Evolutionary conservation across 2,329 filamentous ascomycete species (phyloP), one percentile per base, ranked within the genome.

Genomic region (Pseudocercospora fijiensis): DNA sequence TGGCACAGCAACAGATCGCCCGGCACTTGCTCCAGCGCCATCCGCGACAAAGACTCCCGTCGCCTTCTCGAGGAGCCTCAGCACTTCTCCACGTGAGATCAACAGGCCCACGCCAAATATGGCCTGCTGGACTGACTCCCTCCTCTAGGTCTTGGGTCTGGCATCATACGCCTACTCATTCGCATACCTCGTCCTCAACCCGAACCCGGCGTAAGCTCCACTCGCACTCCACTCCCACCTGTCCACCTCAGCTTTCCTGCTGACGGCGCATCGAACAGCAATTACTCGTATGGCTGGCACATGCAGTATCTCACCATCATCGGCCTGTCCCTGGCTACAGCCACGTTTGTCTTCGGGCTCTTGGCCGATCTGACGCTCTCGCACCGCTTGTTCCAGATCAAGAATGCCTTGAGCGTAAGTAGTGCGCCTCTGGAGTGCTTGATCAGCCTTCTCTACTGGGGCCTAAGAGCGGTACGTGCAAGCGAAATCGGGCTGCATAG

Each of bases 231-330:
- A 53, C n/a, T n/a, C 24, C 10, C 2, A 28, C 56, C 27, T n/a
- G 27, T 51, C 47, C 11, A 9, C 22, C 3, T 11, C 45, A 43
- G 22, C 24, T 18, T 28, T n/a, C 30, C 51, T 41, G 65, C 69
- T 70, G 65, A 69, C 45, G 2, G 37, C 33, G 13, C 16, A 11
- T 28, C 30, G n/a, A 10, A 9, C 80, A 82, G 87, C 51, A 83
- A 83, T 57, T 78, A 81, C 0, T 82, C 86, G 1, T 90, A 88
- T 70, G 89, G 89, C 62, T 88, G 88, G 78, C 84, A 90, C 72
- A 84, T 87, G 66, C 87, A 90, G 75, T 91, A 89, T 72, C 82
- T 92, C 30, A 92, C 89, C 68, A 91, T 91, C 72, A 84, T 92
- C 63, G 89, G 88, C 26, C 83, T 92, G 49, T 79, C 82, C 1